These are phyloP conservation scores for Puya raimondii DNA, from an alignment of 176 grass and related monocot species.

Conservation along the genomic window DNA sequence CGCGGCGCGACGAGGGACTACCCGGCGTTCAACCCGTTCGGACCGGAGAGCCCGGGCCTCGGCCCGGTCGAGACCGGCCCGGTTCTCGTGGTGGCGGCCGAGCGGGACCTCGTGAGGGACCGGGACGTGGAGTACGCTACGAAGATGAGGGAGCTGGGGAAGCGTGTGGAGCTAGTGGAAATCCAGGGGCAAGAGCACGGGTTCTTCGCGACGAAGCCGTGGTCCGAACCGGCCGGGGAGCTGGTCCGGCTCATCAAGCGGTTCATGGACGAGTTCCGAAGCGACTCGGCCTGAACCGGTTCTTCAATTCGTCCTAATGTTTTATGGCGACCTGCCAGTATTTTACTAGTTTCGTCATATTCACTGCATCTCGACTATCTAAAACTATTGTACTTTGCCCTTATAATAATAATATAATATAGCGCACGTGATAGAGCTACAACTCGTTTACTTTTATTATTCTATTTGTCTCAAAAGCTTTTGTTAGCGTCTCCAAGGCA, in stretches of 20 bases:
- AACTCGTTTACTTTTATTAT: too few relatives aligned
- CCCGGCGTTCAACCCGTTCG: slow-evolving; percentile 32
- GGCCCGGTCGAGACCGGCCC: slow-evolving; percentile 19
- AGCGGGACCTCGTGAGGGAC: slow-evolving; percentile 24
- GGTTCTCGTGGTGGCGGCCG: slow-evolving; percentile 21
- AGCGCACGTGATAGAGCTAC: too few relatives aligned
- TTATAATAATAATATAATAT: too few relatives aligned
- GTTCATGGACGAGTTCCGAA: background rate
- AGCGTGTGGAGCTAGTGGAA: slow-evolving; percentile 21
- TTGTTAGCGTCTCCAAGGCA: too few relatives aligned
- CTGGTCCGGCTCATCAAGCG: slow-evolving; percentile 10
- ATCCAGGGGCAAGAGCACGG: slow-evolving; percentile 22
- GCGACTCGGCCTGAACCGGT: background rate
- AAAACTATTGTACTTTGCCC: too few relatives aligned
- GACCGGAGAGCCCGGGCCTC: slow-evolving; percentile 15
- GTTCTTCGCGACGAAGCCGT: slow-evolving; percentile 21
- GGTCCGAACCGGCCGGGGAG: slow-evolving; percentile 10
- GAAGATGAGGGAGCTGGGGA: slow-evolving; percentile 19
- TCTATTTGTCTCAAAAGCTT: too few relatives aligned
- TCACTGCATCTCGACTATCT: too few relatives aligned
- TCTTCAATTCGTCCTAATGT: background rate
- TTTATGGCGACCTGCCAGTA: too few relatives aligned
- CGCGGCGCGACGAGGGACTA: slow-evolving; percentile 21
- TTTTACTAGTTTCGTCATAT: too few relatives aligned
- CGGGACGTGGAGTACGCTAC: slow-evolving; percentile 19